Evolutionary conservation across 441 rosid genomes (phyloP).

Genomic region (Lepidium campestre): DNA sequence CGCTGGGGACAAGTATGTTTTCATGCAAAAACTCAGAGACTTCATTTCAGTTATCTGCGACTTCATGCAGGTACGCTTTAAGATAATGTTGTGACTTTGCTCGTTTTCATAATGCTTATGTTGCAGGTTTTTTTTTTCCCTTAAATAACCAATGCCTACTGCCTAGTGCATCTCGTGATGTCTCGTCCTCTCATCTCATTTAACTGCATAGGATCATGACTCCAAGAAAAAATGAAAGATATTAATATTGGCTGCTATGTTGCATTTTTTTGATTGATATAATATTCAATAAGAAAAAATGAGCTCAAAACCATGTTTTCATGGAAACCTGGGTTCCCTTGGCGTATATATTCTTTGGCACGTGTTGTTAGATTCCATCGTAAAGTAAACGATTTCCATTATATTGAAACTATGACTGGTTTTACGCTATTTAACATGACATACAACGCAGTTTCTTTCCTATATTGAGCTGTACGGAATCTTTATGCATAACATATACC

Average conservation of each 20-base stretch:
- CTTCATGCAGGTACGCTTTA: constrained; percentile 85
- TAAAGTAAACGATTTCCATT: neutral
- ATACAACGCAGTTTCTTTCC: neutral
- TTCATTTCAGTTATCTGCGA: constrained; percentile 91
- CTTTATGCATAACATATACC: neutral
- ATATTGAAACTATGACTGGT: neutral
- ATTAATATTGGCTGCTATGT: neutral
- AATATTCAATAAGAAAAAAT: neutral
- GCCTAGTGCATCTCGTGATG: constrained; percentile 11
- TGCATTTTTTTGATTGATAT: neutral
- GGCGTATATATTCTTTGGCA: neutral
- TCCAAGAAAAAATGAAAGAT: neutral
- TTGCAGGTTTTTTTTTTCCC: neutral
- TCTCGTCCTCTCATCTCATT: neutral
- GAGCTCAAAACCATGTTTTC: neutral
- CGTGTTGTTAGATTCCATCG: neutral
- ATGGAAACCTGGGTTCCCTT: neutral
- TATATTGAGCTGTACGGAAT: neutral
- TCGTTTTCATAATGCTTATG: neutral
- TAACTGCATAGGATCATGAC: constrained; percentile 13
- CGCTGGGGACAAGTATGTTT: constrained; percentile 97
- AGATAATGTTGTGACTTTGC: neutral
- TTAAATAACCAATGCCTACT: neutral
- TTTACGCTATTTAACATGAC: neutral
- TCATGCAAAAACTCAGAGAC: constrained; percentile 97